Evolutionary conservation across 1,284 basidiomycete genomes (phyloP).

Genomic region (Amylostereum chailletii): DNA sequence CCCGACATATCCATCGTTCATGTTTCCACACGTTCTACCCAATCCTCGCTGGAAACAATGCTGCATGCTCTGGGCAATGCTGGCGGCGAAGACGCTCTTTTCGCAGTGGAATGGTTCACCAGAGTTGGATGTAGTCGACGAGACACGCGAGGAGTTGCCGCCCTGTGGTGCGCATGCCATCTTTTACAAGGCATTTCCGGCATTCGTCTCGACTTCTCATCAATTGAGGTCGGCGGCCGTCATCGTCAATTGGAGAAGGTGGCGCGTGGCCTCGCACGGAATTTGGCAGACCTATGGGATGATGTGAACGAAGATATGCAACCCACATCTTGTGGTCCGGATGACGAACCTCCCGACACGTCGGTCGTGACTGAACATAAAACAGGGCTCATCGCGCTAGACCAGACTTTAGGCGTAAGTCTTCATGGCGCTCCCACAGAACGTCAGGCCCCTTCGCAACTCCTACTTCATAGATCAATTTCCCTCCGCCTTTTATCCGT

Average conservation of each 20-base stretch:
- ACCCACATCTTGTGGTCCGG: constrained; percentile 9
- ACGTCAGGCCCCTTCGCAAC: constrained; percentile 25
- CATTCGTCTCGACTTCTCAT: constrained; percentile 29
- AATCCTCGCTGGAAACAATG: constrained; percentile 55
- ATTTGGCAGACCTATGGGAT: constrained; percentile 68
- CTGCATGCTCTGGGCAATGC: constrained; percentile 65
- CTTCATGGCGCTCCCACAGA: constrained; percentile 17
- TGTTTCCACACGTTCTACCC: constrained; percentile 48
- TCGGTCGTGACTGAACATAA: constrained; percentile 39
- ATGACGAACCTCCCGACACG: constrained; percentile 16
- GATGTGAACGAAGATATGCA: constrained; percentile 15
- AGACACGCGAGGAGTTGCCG: constrained; percentile 49
- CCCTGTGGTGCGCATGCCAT: constrained; percentile 75
- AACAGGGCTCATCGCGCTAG: constrained; percentile 37
- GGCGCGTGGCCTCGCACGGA: constrained; percentile 51
- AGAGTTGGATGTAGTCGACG: constrained; percentile 42
- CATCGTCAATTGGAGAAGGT: constrained; percentile 55
- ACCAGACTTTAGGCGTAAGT: constrained; percentile 30
- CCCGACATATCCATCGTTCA: constrained; percentile 55
- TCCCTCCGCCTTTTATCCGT: constrained; percentile 67
- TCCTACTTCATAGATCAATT: constrained; percentile 48
- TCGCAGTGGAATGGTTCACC: constrained; percentile 77
- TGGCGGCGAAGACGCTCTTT: constrained; percentile 61
- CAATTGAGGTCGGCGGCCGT: constrained; percentile 11
- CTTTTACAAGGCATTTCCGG: constrained; percentile 65